Percentiles rank a stretch among this genome's conserved stretches.
Conservation (phyloP, 2,329 filamentous ascomycete species). For the Chalaropsis thielavioides region DNA sequence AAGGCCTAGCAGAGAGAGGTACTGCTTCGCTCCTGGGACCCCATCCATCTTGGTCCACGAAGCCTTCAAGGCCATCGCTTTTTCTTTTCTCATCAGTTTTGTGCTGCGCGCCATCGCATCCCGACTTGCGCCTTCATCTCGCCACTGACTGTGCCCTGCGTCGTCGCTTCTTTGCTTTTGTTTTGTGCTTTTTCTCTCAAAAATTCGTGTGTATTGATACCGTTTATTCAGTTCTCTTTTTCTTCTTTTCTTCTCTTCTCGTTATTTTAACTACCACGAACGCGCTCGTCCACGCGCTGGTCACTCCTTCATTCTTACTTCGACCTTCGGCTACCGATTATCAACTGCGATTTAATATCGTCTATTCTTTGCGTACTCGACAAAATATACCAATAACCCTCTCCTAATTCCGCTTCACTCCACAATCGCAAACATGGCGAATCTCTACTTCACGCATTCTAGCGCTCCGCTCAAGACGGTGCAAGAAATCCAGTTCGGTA, state of each 20-base stretch:
- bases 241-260: not conserved
- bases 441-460: conserved; percentile 78
- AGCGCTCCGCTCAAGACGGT: conserved; percentile 94
- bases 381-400: not conserved
- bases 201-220: conserved; percentile 5
- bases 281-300: not conserved
- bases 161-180: not conserved
- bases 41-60: conserved; percentile 1
- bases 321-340: not conserved
- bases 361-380: not conserved
- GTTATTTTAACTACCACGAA: not conserved
- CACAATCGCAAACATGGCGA: conserved; percentile 58
- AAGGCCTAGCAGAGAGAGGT: conserved; percentile 14
- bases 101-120: not conserved
- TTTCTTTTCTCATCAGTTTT: not conserved
- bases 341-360: not conserved
- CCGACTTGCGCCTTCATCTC: not conserved
- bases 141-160: not conserved
- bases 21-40: conserved; percentile 12
- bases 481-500: conserved; percentile 97
- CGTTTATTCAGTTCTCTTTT: conserved; percentile 1
- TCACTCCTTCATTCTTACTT: not conserved
- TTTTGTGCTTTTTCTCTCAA: conserved; percentile 8
- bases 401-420: conserved; percentile 17
- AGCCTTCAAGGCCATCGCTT: conserved; percentile 3